Conservation (phyloP, 169 alveolate genomes). For the Plasmodium knowlesi region DNA sequence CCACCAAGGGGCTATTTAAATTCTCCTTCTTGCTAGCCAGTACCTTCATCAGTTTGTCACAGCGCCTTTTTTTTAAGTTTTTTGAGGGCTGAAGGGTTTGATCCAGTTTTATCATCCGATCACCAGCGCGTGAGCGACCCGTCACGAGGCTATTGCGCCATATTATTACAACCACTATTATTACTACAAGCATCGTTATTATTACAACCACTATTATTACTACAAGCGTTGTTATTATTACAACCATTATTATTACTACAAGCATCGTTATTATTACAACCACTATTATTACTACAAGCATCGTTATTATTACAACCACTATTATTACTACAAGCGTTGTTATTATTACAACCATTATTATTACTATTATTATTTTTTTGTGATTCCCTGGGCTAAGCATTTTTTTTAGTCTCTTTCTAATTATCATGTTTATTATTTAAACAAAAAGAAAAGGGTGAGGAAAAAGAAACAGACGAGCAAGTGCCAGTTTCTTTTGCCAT, state of each 20-base stretch:
- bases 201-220: no score
- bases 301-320: no score
- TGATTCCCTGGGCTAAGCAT: neutral
- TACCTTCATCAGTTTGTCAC: constrained; percentile 37
- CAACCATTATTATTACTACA: no score
- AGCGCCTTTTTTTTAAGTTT: constrained; percentile 21
- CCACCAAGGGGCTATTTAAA: constrained; percentile 66
- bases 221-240: no score
- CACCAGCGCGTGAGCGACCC: no score
- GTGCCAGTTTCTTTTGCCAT: neutral
- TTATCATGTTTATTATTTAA: neutral
- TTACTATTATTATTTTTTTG: neutral
- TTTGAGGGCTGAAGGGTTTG: constrained; percentile 5
- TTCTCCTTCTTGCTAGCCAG: constrained; percentile 45
- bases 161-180: no score
- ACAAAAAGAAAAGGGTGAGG: neutral
- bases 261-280: no score
- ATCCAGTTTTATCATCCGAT: neutral
- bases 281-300: no score
- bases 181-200: no score
- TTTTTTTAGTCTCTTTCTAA: neutral
- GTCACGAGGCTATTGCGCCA: no score
- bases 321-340: no score
- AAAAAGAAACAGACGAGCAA: neutral
- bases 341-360: no score